phyloP scores from a whole-genome alignment of 352 stramenopile species.

The Phytophthora pseudosyringae region DNA sequence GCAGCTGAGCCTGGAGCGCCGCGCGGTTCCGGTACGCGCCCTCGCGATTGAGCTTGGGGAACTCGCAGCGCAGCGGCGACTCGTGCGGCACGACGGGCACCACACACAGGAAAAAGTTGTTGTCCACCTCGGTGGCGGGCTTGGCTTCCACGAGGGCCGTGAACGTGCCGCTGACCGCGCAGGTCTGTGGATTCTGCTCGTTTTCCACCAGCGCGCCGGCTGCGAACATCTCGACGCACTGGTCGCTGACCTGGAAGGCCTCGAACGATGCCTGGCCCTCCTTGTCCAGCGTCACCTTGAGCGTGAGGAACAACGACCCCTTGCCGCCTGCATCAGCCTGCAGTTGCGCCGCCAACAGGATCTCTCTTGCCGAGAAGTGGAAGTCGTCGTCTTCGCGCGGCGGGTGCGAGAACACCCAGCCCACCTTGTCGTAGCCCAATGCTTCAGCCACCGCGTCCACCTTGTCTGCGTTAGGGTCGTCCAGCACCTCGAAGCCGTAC shows the following conservation, averaged over 20 bases:
- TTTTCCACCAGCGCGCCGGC: constrained; percentile 93
- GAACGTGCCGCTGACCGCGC: constrained; percentile 95
- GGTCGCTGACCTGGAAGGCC: constrained; percentile 96
- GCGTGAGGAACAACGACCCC: constrained; percentile 95
- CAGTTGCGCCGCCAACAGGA: constrained; percentile 95
- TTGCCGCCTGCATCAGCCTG: constrained; percentile 95
- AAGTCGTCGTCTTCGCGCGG: constrained; percentile 95
- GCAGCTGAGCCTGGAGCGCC: constrained; percentile 94
- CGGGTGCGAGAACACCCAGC: constrained; percentile 98
- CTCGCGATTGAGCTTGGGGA: constrained; percentile 94
- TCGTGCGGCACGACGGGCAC: constrained; percentile 96
- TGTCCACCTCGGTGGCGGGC: constrained; percentile 87
- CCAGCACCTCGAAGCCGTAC: constrained; percentile 92
- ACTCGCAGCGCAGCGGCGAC: constrained; percentile 92
- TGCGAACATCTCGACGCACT: constrained; percentile 98
- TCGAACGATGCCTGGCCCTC: constrained; percentile 96
- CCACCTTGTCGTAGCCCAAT: constrained; percentile 93
- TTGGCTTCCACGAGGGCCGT: constrained; percentile 98
- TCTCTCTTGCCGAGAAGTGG: constrained; percentile 90
- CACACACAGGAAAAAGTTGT: constrained; percentile 96
- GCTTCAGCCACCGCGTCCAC: constrained; percentile 87
- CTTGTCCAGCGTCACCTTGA: constrained; percentile 95
- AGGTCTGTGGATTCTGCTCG: constrained; percentile 90
- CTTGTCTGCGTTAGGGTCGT: constrained; percentile 90
- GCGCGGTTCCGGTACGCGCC: constrained; percentile 82